These are phyloP conservation scores for Neurospora pannonica DNA, from an alignment of 495 filamentous ascomycete genomes.

Conservation along the genomic window DNA sequence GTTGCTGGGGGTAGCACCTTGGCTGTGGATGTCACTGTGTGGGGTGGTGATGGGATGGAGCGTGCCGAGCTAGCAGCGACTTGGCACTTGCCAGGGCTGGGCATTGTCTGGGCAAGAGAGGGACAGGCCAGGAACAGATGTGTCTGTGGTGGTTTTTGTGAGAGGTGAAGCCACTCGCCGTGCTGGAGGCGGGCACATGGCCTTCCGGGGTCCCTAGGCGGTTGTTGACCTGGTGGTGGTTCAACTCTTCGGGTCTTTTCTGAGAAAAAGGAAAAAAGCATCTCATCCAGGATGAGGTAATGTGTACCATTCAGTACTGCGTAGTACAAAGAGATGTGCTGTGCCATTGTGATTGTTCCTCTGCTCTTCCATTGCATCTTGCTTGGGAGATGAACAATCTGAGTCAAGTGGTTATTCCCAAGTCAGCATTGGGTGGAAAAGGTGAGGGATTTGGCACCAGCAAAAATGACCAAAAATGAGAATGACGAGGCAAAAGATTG, in stretches of 20 bases:
- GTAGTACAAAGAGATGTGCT: background rate
- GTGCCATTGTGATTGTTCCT: background rate
- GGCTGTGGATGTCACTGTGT: background rate
- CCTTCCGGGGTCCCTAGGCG: background rate
- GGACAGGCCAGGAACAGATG: background rate
- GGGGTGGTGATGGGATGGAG: background rate
- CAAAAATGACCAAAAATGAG: background rate
- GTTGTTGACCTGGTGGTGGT: background rate
- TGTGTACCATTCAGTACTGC: background rate
- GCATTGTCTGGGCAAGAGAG: background rate
- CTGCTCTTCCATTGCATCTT: background rate
- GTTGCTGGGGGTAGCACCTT: slow-evolving; percentile 1
- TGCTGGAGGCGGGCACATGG: background rate
- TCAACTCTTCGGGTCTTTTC: background rate
- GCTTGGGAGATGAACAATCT: background rate
- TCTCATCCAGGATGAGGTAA: background rate
- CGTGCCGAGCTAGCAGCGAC: background rate
- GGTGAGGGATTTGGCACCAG: background rate
- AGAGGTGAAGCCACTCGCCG: background rate
- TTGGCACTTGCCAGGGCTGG: background rate
- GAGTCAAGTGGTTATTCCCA: background rate
- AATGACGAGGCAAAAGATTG: background rate
- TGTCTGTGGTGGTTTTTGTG: background rate
- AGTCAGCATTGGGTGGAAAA: background rate
- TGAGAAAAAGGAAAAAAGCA: background rate